Evolutionary conservation across 805 yeast species (phyloP).

Genomic region (Hanseniaspora vineae): DNA sequence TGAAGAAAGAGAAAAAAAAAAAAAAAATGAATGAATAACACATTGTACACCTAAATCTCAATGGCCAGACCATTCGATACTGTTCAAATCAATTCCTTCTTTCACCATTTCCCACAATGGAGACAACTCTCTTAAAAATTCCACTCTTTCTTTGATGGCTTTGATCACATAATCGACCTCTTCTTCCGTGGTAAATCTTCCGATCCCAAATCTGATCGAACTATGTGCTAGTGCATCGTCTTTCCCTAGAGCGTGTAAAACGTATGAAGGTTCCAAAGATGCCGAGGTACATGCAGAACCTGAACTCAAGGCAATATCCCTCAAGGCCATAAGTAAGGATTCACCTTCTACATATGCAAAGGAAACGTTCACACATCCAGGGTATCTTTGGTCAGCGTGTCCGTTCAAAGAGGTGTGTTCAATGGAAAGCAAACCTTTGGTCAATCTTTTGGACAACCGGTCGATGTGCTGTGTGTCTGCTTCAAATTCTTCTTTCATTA

Average conservation of each 20-base stretch:
- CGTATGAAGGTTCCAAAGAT: constrained; percentile 94
- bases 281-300: constrained; percentile 99
- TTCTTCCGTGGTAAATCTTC: constrained; percentile 92
- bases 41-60: constrained; percentile 21
- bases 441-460: constrained; percentile 59
- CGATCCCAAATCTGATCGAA: constrained; percentile 94
- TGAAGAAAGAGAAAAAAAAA: background rate
- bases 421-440: constrained; percentile 57
- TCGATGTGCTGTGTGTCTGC: constrained; percentile 63
- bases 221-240: constrained; percentile 98
- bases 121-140: constrained; percentile 78
- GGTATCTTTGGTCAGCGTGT: constrained; percentile 55
- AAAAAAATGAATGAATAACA: background rate
- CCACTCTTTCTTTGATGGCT: constrained; percentile 82
- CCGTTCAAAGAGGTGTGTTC: constrained; percentile 91
- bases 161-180: constrained; percentile 89
- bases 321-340: constrained; percentile 91
- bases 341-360: constrained; percentile 98
- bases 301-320: constrained; percentile 89
- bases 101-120: constrained; percentile 99
- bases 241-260: constrained; percentile 90
- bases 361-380: constrained; percentile 94
- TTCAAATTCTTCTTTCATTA: constrained; percentile 59
- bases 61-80: constrained; percentile 98
- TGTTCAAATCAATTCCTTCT: constrained; percentile 88